Evolutionary conservation across 2,329 filamentous ascomycete species (phyloP).

Genomic region (Annulohypoxylon truncatum): DNA sequence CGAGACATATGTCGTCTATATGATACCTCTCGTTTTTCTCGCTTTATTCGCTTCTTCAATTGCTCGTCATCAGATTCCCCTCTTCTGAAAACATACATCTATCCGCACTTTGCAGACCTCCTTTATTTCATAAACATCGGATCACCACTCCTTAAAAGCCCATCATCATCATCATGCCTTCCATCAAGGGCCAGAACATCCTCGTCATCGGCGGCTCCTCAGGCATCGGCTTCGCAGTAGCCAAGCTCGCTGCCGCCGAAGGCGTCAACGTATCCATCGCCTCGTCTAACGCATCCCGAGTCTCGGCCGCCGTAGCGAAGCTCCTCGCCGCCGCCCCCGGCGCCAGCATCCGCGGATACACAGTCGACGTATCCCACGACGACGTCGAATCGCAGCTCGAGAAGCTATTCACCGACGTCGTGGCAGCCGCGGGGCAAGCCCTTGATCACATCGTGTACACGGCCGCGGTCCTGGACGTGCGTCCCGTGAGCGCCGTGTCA

Average conservation of each 20-base stretch:
- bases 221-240: conserved; percentile 71
- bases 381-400: conserved; percentile 61
- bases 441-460: conserved; percentile 70
- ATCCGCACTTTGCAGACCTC: not conserved
- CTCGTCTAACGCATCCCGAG: conserved; percentile 64
- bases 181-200: conserved; percentile 51
- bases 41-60: not conserved
- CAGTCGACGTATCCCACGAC: conserved; percentile 60
- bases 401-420: conserved; percentile 55
- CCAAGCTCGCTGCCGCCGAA: conserved; percentile 66
- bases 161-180: conserved; percentile 38
- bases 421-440: conserved; percentile 43
- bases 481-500: conserved; percentile 55
- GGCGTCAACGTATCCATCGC: conserved; percentile 69
- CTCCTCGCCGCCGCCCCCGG: conserved; percentile 57
- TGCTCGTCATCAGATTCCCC: not conserved
- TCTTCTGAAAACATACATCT: not conserved
- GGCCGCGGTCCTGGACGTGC: conserved; percentile 59
- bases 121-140: not conserved
- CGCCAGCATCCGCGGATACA: conserved; percentile 53
- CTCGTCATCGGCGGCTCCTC: conserved; percentile 73
- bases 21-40: not conserved
- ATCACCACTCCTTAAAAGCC: not conserved
- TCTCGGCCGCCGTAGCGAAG: conserved; percentile 59
- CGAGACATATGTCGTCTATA: not conserved